These are phyloP conservation scores for Sporothrix schenckii DNA, from an alignment of 2,329 filamentous ascomycete species.

Conservation along the genomic window DNA sequence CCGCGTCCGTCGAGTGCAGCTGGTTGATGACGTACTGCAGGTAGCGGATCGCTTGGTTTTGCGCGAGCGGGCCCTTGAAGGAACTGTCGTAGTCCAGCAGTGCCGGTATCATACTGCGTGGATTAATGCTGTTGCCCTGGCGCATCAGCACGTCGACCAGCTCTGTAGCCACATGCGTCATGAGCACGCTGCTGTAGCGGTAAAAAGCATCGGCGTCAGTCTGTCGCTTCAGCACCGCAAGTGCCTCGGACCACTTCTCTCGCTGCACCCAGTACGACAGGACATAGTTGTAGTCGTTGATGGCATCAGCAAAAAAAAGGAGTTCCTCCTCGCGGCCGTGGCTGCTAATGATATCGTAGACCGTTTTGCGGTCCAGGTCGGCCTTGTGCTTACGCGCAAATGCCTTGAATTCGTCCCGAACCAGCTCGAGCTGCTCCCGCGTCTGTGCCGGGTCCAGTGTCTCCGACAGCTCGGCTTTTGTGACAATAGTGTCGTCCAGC, in stretches of 20 bases:
- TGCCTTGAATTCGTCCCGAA: conserved; percentile 80
- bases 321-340: conserved; percentile 93
- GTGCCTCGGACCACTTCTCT: conserved; percentile 85
- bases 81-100: conserved; percentile 90
- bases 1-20: conserved; percentile 75
- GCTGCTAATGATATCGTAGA: conserved; percentile 93
- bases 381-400: conserved; percentile 83
- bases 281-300: conserved; percentile 93
- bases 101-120: conserved; percentile 87
- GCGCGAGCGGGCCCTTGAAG: conserved; percentile 65
- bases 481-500: conserved; percentile 90
- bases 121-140: conserved; percentile 77
- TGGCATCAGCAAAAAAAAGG: conserved; percentile 82
- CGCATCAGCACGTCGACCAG: conserved; percentile 96
- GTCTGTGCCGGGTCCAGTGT: conserved; percentile 66
- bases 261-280: conserved; percentile 96
- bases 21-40: conserved; percentile 91
- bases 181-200: conserved; percentile 93
- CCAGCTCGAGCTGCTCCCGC: conserved; percentile 68
- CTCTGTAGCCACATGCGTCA: conserved; percentile 82
- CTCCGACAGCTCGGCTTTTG: conserved; percentile 78
- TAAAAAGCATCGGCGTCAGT: conserved; percentile 93
- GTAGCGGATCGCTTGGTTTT: conserved; percentile 93
- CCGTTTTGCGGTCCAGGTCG: conserved; percentile 87
- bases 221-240: conserved; percentile 89